These are phyloP conservation scores for Ascosphaera acerosa DNA, from an alignment of 2,329 filamentous ascomycete species.

Conservation along the genomic window DNA sequence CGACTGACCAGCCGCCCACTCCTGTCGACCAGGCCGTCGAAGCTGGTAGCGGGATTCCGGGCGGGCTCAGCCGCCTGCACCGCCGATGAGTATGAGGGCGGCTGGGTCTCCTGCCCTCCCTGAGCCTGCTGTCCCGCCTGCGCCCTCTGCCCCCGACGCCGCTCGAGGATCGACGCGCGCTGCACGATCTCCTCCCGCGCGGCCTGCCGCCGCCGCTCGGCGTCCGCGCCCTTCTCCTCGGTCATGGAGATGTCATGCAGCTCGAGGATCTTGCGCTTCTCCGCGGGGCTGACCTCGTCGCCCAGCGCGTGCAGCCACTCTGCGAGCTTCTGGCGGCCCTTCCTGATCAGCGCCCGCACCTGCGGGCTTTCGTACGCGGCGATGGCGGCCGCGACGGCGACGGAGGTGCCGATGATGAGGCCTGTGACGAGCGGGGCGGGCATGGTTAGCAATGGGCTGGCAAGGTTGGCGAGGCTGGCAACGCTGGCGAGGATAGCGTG, in stretches of 20 bases:
- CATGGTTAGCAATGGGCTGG: too few species aligned
- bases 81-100: conserved; percentile 1
- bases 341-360: conserved; percentile 35
- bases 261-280: conserved; percentile 9
- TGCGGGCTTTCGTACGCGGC: conserved; percentile 39
- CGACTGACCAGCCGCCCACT: conserved; percentile 13
- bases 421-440: conserved; percentile 17
- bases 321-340: conserved; percentile 34
- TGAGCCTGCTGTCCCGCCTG: background rate
- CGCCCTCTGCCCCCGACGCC: conserved; percentile 11
- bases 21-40: conserved; percentile 22
- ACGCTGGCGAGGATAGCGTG: too few species aligned
- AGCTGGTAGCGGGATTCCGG: conserved; percentile 10
- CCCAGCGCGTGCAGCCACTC: conserved; percentile 32
- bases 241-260: conserved; percentile 22
- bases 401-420: conserved; percentile 34
- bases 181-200: conserved; percentile 22
- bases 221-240: conserved; percentile 19
- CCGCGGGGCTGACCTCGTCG: conserved; percentile 30
- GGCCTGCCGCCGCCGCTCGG: conserved; percentile 19
- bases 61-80: conserved; percentile 1
- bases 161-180: conserved; percentile 17
- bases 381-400: conserved; percentile 35
- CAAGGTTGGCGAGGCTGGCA: too few species aligned
- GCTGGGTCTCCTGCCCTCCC: background rate